phyloP scores from a whole-genome alignment of 345 rosid genomes.

The Syzygium grande region DNA sequence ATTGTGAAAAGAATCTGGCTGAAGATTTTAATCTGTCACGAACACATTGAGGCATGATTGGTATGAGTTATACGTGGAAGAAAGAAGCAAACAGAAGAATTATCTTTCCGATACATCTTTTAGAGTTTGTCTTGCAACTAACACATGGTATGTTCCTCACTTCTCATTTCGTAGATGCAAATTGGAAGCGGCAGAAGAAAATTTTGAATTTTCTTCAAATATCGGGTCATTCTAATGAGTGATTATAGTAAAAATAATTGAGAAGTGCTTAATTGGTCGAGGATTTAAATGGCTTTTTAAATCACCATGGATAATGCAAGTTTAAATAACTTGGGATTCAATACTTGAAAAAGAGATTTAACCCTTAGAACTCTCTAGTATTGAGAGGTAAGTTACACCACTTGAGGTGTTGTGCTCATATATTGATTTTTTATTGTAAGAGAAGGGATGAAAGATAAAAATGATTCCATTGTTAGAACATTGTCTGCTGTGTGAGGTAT shows the following conservation, averaged over 20 bases:
- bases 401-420: neutral
- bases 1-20: neutral
- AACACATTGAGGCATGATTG: neutral
- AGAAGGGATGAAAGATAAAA: neutral
- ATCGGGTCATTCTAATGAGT: neutral
- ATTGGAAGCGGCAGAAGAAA: conserved; percentile 2
- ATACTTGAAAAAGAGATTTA: neutral
- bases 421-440: neutral
- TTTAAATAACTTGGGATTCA: neutral
- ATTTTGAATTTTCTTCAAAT: neutral
- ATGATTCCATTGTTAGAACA: neutral
- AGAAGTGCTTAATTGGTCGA: conserved; percentile 2
- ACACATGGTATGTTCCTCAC: conserved; percentile 3
- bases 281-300: neutral
- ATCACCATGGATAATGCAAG: neutral
- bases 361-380: neutral
- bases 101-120: neutral
- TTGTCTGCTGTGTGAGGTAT: neutral
- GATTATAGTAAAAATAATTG: neutral
- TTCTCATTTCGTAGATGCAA: neutral
- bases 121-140: neutral
- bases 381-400: neutral
- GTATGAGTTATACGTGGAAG: neutral
- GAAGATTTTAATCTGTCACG: neutral
- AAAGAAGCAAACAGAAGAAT: neutral